These are phyloP conservation scores for Trebouxia gelatinosa DNA, from an alignment of 163 green algal genomes.

Conservation along the genomic window DNA sequence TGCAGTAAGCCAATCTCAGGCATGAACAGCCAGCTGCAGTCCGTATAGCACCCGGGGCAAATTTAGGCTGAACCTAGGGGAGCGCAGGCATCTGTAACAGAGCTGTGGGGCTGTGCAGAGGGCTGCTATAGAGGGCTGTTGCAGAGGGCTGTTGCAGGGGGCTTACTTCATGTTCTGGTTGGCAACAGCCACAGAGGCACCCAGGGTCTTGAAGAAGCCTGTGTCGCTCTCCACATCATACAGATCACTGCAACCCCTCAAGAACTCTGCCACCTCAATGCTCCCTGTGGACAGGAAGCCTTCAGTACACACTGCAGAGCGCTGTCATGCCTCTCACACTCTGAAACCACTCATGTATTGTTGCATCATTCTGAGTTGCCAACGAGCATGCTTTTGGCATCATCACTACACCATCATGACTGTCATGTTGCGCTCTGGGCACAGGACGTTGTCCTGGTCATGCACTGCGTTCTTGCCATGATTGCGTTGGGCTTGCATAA, in stretches of 20 bases:
- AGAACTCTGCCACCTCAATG: conserved; percentile 60
- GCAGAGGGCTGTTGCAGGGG: too few species aligned
- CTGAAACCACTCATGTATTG: background rate
- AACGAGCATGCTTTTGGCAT: too few species aligned
- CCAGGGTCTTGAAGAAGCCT: conserved; percentile 36
- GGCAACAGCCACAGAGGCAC: conserved; percentile 33
- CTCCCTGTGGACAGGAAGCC: background rate
- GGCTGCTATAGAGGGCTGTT: too few species aligned
- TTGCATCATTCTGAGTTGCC: background rate
- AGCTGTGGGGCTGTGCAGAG: too few species aligned
- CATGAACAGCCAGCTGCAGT: too few species aligned
- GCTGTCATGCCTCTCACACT: too few species aligned
- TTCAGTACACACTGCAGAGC: background rate
- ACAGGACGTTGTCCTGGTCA: background rate
- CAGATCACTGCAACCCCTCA: conserved; percentile 39
- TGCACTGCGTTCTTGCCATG: background rate
- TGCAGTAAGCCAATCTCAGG: too few species aligned
- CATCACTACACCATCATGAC: background rate
- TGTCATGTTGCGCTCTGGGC: background rate
- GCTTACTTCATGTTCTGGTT: conserved; percentile 41
- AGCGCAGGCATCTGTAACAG: too few species aligned
- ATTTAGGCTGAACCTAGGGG: too few species aligned
- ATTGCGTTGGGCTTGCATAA: background rate
- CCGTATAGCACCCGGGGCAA: too few species aligned
- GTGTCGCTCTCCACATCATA: conserved; percentile 40